phyloP scores from a whole-genome alignment of 495 filamentous ascomycete genomes.

The Trichocladium uniseriatum region DNA sequence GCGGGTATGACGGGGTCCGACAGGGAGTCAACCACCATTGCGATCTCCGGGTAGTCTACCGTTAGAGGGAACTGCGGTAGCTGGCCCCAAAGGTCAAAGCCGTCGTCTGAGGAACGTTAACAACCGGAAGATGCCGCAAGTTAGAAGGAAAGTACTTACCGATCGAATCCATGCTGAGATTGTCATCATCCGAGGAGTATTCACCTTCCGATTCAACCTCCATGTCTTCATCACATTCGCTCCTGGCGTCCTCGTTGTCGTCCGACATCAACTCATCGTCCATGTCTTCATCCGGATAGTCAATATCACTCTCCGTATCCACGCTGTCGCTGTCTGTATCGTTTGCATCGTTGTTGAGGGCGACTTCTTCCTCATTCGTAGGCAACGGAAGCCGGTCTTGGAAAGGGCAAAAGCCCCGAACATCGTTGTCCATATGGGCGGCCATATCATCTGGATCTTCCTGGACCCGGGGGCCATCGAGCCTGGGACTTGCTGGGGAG shows the following conservation, averaged over 20 bases:
- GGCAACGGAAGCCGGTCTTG: neutral
- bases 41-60: neutral
- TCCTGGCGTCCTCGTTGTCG: conserved; percentile 26
- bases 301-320: conserved; percentile 12
- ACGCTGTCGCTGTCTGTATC: neutral
- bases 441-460: neutral
- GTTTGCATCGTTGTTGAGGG: neutral
- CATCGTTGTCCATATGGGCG: neutral
- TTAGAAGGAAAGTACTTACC: neutral
- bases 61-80: neutral
- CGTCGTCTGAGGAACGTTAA: neutral
- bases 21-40: neutral
- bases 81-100: neutral
- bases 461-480: neutral
- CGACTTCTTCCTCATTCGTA: neutral
- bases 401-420: neutral
- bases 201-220: neutral
- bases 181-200: neutral
- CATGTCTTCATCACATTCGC: conserved; percentile 2
- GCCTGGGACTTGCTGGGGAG: neutral
- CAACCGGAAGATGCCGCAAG: neutral
- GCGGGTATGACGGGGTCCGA: neutral
- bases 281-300: conserved; percentile 17
- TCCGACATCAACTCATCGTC: conserved; percentile 14
- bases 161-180: neutral